Conservation (phyloP, 1,284 basidiomycete genomes). For the Leccinum ponderosum region DNA sequence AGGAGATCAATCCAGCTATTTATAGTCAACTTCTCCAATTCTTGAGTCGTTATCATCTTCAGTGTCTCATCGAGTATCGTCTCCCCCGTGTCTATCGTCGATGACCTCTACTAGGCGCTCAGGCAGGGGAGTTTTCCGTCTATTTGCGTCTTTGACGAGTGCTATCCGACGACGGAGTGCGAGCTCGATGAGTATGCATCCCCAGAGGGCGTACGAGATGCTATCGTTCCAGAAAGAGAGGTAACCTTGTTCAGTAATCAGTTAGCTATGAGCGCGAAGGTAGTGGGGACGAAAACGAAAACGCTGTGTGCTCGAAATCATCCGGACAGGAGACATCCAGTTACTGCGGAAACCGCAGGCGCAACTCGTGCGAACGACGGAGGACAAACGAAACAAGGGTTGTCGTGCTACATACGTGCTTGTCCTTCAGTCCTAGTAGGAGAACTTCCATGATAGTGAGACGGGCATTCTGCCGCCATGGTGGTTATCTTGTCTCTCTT, state of each 20-base stretch:
- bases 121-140: slow-evolving; percentile 73
- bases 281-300: neutral
- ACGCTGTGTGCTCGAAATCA: slow-evolving; percentile 1
- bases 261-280: slow-evolving; percentile 32
- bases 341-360: slow-evolving; percentile 22
- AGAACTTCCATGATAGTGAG: slow-evolving; percentile 97
- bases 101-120: slow-evolving; percentile 91
- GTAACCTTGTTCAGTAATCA: slow-evolving; percentile 65
- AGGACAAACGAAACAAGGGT: neutral
- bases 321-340: slow-evolving; percentile 4
- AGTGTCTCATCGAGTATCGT: slow-evolving; percentile 95
- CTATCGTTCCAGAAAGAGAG: slow-evolving; percentile 98
- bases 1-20: slow-evolving; percentile 94
- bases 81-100: slow-evolving; percentile 90
- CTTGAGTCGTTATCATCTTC: slow-evolving; percentile 85
- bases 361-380: slow-evolving; percentile 4
- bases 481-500: slow-evolving; percentile 69
- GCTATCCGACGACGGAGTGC: slow-evolving; percentile 89
- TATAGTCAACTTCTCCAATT: slow-evolving; percentile 78
- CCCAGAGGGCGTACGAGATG: slow-evolving; percentile 93
- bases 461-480: slow-evolving; percentile 77
- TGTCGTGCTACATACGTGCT: slow-evolving; percentile 58
- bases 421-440: slow-evolving; percentile 88
- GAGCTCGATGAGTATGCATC: slow-evolving; percentile 94
- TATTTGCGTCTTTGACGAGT: slow-evolving; percentile 80